A percentile compares a stretch with the other conserved stretches of the same genome.
phyloP scores from a whole-genome alignment of 2,329 filamentous ascomycete species.

The Epicoccum sorghinum region DNA sequence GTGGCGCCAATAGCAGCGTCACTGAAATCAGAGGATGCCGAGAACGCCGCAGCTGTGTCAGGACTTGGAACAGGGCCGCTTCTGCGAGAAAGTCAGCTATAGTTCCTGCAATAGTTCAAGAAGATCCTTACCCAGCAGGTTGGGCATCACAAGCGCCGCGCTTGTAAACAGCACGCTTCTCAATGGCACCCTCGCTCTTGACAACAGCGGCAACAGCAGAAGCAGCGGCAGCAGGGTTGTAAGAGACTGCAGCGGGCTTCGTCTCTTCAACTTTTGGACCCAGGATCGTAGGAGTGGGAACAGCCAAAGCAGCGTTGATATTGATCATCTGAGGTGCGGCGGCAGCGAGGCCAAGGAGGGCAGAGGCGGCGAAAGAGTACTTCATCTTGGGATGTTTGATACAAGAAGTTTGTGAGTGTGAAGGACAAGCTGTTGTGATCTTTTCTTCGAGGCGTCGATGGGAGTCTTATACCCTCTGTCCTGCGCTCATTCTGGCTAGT shows the following conservation, averaged over 20 bases:
- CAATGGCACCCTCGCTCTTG: conserved; percentile 13
- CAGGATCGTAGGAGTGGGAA: conserved; percentile 36
- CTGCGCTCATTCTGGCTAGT: too few species aligned
- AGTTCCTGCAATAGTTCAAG: background rate
- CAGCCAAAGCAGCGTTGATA: conserved; percentile 44
- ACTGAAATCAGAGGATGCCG: conserved; percentile 8
- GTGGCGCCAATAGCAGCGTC: conserved; percentile 13
- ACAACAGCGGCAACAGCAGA: conserved; percentile 23
- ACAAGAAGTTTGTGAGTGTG: too few species aligned
- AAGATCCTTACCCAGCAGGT: conserved; percentile 24
- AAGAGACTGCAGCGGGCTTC: conserved; percentile 33
- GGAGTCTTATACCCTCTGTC: too few species aligned
- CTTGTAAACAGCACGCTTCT: conserved; percentile 1
- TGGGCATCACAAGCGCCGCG: conserved; percentile 12
- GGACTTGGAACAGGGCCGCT: background rate
- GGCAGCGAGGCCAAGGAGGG: conserved; percentile 23
- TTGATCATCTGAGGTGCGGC: conserved; percentile 43
- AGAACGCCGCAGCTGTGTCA: background rate
- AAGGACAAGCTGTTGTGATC: too few species aligned
- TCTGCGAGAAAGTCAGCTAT: background rate
- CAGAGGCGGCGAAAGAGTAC: conserved; percentile 19
- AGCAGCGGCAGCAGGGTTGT: conserved; percentile 37
- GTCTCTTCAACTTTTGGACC: conserved; percentile 36
- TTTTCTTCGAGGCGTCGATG: too few species aligned
- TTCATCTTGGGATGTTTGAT: conserved; percentile 23